Conservation (phyloP, 2,329 filamentous ascomycete genomes). For the Biscogniauxia mediterranea region DNA sequence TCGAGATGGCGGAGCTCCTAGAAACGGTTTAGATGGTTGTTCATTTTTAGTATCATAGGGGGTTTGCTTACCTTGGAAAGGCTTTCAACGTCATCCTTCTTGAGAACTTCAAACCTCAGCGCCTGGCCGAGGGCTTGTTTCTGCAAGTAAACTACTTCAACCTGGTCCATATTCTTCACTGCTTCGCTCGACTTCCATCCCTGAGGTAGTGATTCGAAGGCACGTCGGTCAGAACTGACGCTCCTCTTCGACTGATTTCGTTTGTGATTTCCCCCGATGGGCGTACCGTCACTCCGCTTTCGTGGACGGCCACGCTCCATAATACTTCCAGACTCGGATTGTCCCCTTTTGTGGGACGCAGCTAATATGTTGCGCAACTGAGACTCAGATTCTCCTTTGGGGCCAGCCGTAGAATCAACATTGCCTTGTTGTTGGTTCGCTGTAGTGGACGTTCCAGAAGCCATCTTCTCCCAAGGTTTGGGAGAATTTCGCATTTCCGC, state of each 20-base stretch:
- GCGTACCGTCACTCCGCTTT: conserved; percentile 47
- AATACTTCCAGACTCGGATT: conserved; percentile 57
- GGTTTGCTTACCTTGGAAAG: conserved; percentile 56
- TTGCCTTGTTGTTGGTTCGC: conserved; percentile 23
- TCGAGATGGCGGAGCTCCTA: conserved; percentile 75
- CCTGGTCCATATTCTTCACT: conserved; percentile 41
- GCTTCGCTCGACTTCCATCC: conserved; percentile 58
- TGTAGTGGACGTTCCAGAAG: conserved; percentile 22
- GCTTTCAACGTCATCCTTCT: conserved; percentile 59
- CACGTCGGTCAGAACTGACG: conserved; percentile 52
- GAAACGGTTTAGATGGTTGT: conserved; percentile 8
- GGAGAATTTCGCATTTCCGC: conserved; percentile 44
- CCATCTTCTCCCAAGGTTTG: conserved; percentile 42
- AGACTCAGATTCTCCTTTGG: conserved; percentile 33
- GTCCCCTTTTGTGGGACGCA: conserved; percentile 47
- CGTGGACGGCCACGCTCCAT: conserved; percentile 62
- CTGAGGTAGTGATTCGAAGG: conserved; percentile 60
- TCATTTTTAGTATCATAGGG: neutral
- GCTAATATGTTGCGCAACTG: conserved; percentile 17
- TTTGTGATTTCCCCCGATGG: conserved; percentile 33
- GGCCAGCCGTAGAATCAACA: conserved; percentile 27
- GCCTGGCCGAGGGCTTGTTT: conserved; percentile 63
- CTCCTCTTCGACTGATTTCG: conserved; percentile 43
- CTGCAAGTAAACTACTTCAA: conserved; percentile 52
- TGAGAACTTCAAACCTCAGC: conserved; percentile 63